Base-by-base conservation (phyloP, 1,139 yeast genomes). In the Yarrowia galli region DNA sequence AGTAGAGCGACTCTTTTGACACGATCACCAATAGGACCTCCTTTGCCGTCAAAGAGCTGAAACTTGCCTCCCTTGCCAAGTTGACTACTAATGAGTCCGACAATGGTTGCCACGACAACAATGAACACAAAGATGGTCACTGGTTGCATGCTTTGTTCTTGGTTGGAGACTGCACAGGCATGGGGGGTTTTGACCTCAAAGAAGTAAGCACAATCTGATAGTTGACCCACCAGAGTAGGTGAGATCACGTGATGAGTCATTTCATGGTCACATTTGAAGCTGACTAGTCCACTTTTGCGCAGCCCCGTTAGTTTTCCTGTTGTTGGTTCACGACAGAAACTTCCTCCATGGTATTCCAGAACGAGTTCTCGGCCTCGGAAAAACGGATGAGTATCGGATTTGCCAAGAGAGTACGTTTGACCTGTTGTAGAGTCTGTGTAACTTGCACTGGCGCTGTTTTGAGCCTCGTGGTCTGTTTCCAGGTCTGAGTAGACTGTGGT, bases 141-240 rank as follows among this genome's bases (percentile, higher is more conserved):
- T 12, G 78, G 78, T 38, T 74, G 72, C 70, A 73, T 70, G 7
- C 76, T 70, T 69, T 75, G 74, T 67, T 80, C 79, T 69, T 80
- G 78, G 69, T 88, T 86, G 13, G 91, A 88, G 0, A 93, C 89
- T 0, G 97, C 92, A 77, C 98, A 92, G 0, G 97, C 97, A 76
- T 89, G 91, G 65, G 91, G 88, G 5, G 97, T 90, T 72, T 92
- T 80, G 35, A 91, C 92, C 76, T 92, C 97, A 76, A 92, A 92
- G 74, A 89, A 85, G 77, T 89, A 92, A 46, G 89, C 85, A 77
- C 98, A 92, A 70, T 91, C 90, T 76, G 91, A 85, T 48, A 85
- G 76, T 18, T 86, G 86, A 0, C 96, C 96, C 42, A 92, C 83
- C 74, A 84, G 92, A 10, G 91, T 84, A 1, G 92, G 81, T 53